Evolutionary conservation across 202 grass and related monocot genomes (phyloP).

Genomic region (Musa balbisiana): DNA sequence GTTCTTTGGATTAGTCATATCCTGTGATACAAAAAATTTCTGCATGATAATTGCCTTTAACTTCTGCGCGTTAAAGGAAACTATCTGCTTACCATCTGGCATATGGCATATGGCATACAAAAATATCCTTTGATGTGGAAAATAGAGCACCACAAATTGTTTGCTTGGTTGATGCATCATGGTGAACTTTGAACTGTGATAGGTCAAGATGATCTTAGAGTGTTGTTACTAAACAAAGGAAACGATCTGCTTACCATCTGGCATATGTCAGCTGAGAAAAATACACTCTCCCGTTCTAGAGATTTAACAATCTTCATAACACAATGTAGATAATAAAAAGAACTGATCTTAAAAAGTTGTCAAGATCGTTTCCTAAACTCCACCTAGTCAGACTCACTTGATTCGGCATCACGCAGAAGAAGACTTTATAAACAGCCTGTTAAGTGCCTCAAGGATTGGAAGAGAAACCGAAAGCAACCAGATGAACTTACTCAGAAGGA

Average conservation of each 20-base stretch:
- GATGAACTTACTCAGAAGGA: too few species aligned
- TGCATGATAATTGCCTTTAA: neutral
- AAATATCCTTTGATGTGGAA: too few species aligned
- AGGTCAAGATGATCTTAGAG: neutral
- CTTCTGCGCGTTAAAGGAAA: neutral
- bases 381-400: too few species aligned
- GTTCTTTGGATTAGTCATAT: neutral
- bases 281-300: too few species aligned
- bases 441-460: too few species aligned
- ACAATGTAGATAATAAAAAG: neutral
- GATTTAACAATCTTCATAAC: neutral
- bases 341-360: neutral
- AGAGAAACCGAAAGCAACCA: too few species aligned
- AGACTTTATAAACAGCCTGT: too few species aligned
- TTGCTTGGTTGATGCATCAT: neutral
- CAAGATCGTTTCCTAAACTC: neutral
- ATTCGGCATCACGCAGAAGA: too few species aligned
- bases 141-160: neutral
- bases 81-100: too few species aligned
- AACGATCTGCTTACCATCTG: neutral
- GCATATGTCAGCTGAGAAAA: neutral
- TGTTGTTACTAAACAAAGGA: neutral
- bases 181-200: neutral
- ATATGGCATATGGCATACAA: too few species aligned
- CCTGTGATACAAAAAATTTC: neutral